These are phyloP conservation scores for Hibiscus tridactylites DNA, from an alignment of 345 rosid species.

Conservation along the genomic window DNA sequence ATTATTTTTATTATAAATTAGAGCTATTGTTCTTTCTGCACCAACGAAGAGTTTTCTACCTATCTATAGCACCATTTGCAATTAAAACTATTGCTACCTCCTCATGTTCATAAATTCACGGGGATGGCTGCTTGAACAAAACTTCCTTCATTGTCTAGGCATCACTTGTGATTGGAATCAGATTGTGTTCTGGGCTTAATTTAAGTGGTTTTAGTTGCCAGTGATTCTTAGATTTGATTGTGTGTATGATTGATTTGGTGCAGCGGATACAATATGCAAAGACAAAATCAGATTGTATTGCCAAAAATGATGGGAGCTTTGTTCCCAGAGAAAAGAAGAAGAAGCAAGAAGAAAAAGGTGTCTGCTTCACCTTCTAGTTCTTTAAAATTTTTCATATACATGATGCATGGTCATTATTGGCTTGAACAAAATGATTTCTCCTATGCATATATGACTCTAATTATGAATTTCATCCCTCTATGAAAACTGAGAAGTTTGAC, in stretches of 20 bases:
- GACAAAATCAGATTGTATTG: constrained; percentile 74
- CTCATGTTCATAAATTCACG: background rate
- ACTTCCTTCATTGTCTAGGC: background rate
- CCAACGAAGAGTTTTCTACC: background rate
- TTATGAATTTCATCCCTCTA: no score
- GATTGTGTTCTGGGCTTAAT: background rate
- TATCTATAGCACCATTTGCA: background rate
- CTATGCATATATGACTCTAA: background rate
- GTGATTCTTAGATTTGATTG: constrained; percentile 6
- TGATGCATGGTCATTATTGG: background rate
- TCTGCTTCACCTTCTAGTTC: background rate
- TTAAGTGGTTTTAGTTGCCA: background rate
- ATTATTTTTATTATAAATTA: background rate
- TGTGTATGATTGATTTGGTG: constrained; percentile 18
- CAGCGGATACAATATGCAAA: constrained; percentile 89
- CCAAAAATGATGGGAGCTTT: constrained; percentile 73
- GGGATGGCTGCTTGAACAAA: background rate
- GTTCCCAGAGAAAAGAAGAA: constrained; percentile 80
- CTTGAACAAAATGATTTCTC: background rate
- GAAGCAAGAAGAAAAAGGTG: constrained; percentile 92
- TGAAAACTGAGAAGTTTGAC: no score
- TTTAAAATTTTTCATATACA: background rate
- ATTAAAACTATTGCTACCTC: background rate
- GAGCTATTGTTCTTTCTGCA: background rate
- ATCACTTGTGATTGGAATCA: background rate